Evolutionary conservation across 73 alveolate genomes (phyloP).

Genomic region (Effrenium voratum): DNA sequence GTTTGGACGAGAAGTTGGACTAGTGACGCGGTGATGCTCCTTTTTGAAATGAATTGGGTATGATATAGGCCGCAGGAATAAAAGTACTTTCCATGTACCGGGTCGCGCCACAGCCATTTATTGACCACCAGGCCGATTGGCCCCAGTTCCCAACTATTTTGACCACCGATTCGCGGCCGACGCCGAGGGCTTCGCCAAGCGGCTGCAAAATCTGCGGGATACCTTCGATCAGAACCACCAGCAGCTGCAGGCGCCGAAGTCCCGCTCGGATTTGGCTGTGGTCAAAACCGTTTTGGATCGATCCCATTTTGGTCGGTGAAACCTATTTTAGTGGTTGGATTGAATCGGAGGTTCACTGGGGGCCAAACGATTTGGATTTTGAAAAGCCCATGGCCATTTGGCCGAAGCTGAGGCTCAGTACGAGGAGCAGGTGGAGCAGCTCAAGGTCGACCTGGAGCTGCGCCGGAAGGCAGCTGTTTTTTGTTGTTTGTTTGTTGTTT

Average conservation of each 20-base stretch:
- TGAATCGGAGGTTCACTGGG: neutral
- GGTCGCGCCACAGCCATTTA: too few species aligned
- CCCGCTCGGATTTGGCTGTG: too few species aligned
- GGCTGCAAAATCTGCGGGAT: conserved; percentile 95
- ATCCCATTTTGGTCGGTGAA: too few species aligned
- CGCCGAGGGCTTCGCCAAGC: conserved; percentile 96
- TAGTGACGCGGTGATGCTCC: too few species aligned
- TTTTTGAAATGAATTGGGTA: too few species aligned
- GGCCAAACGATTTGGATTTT: neutral
- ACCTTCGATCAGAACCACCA: conserved; percentile 90
- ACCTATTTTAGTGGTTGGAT: neutral
- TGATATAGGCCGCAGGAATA: too few species aligned
- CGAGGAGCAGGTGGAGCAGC: conserved; percentile 96
- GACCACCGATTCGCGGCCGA: too few species aligned
- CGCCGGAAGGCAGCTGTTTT: conserved; percentile 95
- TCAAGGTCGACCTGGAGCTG: conserved; percentile 97
- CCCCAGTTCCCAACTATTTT: too few species aligned
- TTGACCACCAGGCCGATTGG: too few species aligned
- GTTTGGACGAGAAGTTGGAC: too few species aligned
- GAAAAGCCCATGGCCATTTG: neutral
- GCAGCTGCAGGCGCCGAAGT: conserved; percentile 41
- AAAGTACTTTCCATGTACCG: too few species aligned
- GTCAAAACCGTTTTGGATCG: too few species aligned
- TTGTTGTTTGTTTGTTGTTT: neutral
- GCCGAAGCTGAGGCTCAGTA: conserved; percentile 89